Base-by-base conservation (phyloP, 2,329 filamentous ascomycete species). In the Pestalotiopsis sp. region DNA sequence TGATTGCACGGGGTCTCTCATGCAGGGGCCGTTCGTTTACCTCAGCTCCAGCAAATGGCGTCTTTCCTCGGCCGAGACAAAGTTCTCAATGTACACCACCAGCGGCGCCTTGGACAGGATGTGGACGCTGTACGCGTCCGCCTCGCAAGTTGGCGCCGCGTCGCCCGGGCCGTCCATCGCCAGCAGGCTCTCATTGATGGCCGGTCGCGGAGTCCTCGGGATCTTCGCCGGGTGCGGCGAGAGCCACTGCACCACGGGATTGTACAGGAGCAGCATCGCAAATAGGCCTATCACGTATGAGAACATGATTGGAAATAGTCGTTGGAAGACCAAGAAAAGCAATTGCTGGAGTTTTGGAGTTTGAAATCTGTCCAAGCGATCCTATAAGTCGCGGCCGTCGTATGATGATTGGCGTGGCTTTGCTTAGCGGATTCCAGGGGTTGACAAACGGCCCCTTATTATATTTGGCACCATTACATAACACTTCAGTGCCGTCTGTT, bases 81-180 rank as follows among this genome's bases (percentile, higher is more conserved):
- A 88, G 20, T 81, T 78, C 75, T 87, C 84, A 13, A 88, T 76
- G 69, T 88, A 88, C 3, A 88, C 72, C 2, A 88, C 83, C 48
- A 88, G 73, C 22, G 86, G 86, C 66, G 82, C 82, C 66, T 82
- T 80, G 58, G 80, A 85, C 67, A 84, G 74, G 26, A 88, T 78
- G 66, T 85, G 83, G 56, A 84, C 80, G 1, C 78, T 76, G 73
- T 86, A 86, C 2, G 78, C 70, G 68, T 85, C 80, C 1, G 77
- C 72, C 0, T 75, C 73, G 66, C 84, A 86, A 9, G 11, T 35
- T 17, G 67, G 62, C 30, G 71, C 71, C 22, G 79, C 79, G 63
- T 78, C 78, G 70, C 81, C 79, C 55, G 74, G 70, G 6, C 67
- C 67, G 64, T 87, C 84, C 59, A 86, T 75, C 22, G 85, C 85